These are phyloP conservation scores for Fragaria ananassa DNA, from an alignment of 306 rosid species.

Conservation along the genomic window DNA sequence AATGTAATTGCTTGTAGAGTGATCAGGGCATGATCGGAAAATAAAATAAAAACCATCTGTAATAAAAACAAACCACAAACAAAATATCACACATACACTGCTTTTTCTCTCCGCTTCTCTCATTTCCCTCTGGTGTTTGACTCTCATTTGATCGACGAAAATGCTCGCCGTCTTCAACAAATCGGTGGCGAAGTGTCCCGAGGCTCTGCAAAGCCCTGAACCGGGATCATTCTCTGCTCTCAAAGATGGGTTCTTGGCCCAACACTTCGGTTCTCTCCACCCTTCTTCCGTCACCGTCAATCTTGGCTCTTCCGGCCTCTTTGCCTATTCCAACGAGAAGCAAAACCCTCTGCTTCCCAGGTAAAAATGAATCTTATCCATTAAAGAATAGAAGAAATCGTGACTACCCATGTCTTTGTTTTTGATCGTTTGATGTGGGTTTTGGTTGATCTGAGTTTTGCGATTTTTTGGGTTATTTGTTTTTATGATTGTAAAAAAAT, in stretches of 20 bases:
- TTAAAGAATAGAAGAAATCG: neutral
- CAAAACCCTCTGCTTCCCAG: constrained; percentile 91
- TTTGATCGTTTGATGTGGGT: neutral
- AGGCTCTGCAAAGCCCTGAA: constrained; percentile 60
- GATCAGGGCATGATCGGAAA: constrained; percentile 2
- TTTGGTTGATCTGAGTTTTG: constrained; percentile 12
- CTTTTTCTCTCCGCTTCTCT: neutral
- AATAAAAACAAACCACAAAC: neutral
- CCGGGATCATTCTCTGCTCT: constrained; percentile 60
- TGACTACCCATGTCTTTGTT: neutral
- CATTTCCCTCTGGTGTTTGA: neutral
- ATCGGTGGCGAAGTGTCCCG: constrained; percentile 85
- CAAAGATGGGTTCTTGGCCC: constrained; percentile 62
- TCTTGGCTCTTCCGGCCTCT: constrained; percentile 55
- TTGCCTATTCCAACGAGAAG: constrained; percentile 58
- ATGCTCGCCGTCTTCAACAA: constrained; percentile 90
- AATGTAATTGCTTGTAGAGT: neutral
- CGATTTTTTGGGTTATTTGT: neutral
- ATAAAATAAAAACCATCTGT: neutral
- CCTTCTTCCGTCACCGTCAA: constrained; percentile 69
- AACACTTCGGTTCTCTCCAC: constrained; percentile 58
- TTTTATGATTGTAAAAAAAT: neutral
- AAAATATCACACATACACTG: neutral
- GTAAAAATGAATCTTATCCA: constrained; percentile 29
- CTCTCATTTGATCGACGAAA: constrained; percentile 29